A percentile compares a stretch with the other conserved stretches of the same genome.
Conservation (phyloP, 106 monocot species). For the Ottelia alismoides region DNA sequence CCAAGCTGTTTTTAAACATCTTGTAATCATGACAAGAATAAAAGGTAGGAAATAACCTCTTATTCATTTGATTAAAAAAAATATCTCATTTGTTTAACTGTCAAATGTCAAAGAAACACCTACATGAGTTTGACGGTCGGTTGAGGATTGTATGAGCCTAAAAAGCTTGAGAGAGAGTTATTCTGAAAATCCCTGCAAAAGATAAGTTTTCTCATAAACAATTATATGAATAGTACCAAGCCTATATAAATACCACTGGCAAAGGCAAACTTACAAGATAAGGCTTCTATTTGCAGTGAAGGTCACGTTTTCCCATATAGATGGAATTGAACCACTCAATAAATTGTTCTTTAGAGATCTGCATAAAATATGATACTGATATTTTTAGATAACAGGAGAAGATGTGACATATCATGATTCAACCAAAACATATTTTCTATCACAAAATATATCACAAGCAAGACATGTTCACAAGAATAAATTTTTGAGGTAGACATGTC, state of each 20-base stretch:
- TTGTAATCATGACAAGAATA: no score
- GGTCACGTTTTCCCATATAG: conserved; percentile 39
- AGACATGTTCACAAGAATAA: no score
- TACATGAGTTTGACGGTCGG: conserved; percentile 59
- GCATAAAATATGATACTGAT: conserved; percentile 14
- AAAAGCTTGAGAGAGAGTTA: conserved; percentile 38
- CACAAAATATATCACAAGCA: no score
- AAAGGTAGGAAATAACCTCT: no score
- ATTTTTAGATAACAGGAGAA: no score
- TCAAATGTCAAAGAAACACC: no score
- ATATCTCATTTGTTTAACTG: no score
- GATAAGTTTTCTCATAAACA: background rate
- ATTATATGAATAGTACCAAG: background rate
- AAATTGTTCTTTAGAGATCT: conserved; percentile 61
- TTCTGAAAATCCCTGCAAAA: conserved; percentile 69
- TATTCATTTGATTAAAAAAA: no score
- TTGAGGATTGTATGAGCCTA: conserved; percentile 29
- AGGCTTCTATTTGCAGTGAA: conserved; percentile 32
- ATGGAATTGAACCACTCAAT: conserved; percentile 49
- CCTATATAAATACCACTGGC: conserved; percentile 1
- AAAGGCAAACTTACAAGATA: conserved; percentile 40
- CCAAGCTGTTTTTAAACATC: no score
- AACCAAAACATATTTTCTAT: no score
- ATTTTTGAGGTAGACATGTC: no score
- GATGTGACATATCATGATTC: no score